Evolutionary conservation across 1,284 basidiomycete species (phyloP).

Genomic region (Fistulina hepatica): DNA sequence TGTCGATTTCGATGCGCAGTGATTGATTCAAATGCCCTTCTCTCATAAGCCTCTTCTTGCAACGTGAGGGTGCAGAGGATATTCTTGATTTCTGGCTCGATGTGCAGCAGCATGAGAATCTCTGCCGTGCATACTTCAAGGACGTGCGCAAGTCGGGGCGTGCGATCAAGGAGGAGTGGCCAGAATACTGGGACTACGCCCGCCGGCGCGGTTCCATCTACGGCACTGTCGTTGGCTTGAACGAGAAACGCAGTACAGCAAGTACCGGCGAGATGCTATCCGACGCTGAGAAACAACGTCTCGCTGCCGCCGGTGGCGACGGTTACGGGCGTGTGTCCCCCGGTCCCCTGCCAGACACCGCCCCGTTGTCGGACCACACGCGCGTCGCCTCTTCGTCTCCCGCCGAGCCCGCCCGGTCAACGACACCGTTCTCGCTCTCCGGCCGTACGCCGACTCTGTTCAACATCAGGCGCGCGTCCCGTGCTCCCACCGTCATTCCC

Average conservation of each 20-base stretch:
- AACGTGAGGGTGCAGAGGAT: conserved; percentile 90
- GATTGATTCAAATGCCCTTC: conserved; percentile 8
- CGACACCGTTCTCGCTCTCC: conserved; percentile 69
- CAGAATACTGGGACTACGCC: conserved; percentile 90
- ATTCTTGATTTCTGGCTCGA: conserved; percentile 98
- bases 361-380: conserved; percentile 35
- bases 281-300: conserved; percentile 54
- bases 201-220: conserved; percentile 82
- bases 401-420: conserved; percentile 45
- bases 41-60: conserved; percentile 64
- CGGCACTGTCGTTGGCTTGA: conserved; percentile 76
- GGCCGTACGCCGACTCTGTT: conserved; percentile 64
- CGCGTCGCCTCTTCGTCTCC: conserved; percentile 41
- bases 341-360: conserved; percentile 33
- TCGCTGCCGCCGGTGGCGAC: conserved; percentile 40
- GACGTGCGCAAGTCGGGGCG: conserved; percentile 91
- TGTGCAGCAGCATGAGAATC: conserved; percentile 97
- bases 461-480: conserved; percentile 59
- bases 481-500: conserved; percentile 81
- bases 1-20: neutral
- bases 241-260: conserved; percentile 60
- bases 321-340: conserved; percentile 37
- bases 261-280: conserved; percentile 58
- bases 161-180: conserved; percentile 92
- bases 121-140: conserved; percentile 97